Base-by-base conservation (phyloP, 352 stramenopile genomes). In the Phytophthora sp. region DNA sequence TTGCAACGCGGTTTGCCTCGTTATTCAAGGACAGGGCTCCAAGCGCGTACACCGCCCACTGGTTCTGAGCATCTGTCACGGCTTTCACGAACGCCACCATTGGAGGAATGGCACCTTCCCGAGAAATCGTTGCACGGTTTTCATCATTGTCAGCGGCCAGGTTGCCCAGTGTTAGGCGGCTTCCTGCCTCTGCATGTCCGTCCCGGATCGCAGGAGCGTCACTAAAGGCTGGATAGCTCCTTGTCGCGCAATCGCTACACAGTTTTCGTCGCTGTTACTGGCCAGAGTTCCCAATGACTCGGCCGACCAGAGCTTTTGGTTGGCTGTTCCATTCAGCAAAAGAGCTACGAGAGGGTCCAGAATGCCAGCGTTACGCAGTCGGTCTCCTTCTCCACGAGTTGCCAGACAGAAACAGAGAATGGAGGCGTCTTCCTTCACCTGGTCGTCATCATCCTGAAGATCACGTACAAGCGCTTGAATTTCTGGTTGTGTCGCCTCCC, bases 21-120 rank as follows among this genome's bases (percentile, higher is more conserved):
- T 63, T 73, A 23, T 57, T 59, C 23, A 70, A 20, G 3, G 29
- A 59, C 7, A 72, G 41, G 2, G 23, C 26, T 4, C 53, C 66
- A 1, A 76, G 11, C 1, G 69, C 63, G 21, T 66, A 65, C 13
- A 69, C 52, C 1, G 57, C 63, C 46, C 66, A 58, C 16, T 76
- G 57, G 35, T 70, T 76, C 16, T 76, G 63, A 9, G 38, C 52
- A 11, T 70, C 55, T 8, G 52, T 73, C 7, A 64, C 63, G 6
- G 54, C 49, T 41, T 50, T 63, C 16, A 76, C 33, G 29, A 76
- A 71, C 0, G 20, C 51, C 1, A 73, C 54, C 24, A 76, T 56
- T 2, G 63, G 57, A n/a, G 57, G 52, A 41, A 74, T 74, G 2
- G 59, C 63, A n/a, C 57, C 57, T 49, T 46, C 47, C 47, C 45